Base-by-base conservation (phyloP, 768 basidiomycete species). In the Rhodosporidiobolus sp. region DNA sequence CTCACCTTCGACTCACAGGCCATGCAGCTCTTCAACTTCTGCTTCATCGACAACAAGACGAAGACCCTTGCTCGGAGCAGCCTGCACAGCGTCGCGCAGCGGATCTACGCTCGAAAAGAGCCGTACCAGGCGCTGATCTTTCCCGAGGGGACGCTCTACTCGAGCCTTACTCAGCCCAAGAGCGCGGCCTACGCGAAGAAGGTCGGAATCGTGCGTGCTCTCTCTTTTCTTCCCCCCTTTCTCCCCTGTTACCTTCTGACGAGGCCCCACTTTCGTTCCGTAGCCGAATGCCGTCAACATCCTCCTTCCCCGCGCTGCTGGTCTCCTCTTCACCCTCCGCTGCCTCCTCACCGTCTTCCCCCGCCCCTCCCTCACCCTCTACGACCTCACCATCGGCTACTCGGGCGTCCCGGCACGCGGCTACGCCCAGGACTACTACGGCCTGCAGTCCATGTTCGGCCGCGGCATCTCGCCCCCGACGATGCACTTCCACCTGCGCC, bases 61-160 rank as follows among this genome's bases (percentile, higher is more conserved):
- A 49, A 46, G 50, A 55, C 67, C 4, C 64, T 65, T 28, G 56
- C 45, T 2, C 17, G 49, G 55, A 63, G 63, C 20, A 67, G 62
- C 59, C 55, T 72, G 45, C 58, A 38, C 28, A 50, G 43, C 6
- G 57, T 62, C 7, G 67, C 57, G 26, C 22, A 48, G 16, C 54
- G 57, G 17, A 28, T 65, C n/a, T 43, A 54, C 45, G 62, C 72
- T 62, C 72, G 75, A 17, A 32, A 69, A 26, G 61, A 77, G 34
- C 89, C 92, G 0, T 83, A 96, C 54, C 88, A 89, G 72, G 87
- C 95, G 77, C 84, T 97, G 66, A 85, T 97, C 57, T 98, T 94
- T 80, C 96, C 96, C 0, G 96, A 99, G 80, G 96, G 96, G 43
- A 97, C 95, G 8, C 88, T 98, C 35, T 89, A 94, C 22, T 93